These are phyloP conservation scores for Pistacia integerrima DNA, from an alignment of 345 rosid genomes.

Conservation along the genomic window DNA sequence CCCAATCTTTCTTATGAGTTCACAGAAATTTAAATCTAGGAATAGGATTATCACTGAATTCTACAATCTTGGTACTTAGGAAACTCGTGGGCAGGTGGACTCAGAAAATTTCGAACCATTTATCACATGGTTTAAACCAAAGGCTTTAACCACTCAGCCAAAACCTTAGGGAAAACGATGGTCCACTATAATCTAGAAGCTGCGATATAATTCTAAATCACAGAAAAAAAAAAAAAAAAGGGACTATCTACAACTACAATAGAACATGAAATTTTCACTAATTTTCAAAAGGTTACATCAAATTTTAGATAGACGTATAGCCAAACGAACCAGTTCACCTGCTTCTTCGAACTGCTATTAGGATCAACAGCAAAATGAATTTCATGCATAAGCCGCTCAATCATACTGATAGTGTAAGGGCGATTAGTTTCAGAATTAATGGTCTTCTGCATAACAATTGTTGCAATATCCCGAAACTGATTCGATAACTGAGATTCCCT, in stretches of 20 bases:
- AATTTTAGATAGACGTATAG: background rate
- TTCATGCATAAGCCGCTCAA: conserved; percentile 92
- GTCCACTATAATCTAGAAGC: background rate
- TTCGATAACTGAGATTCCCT: conserved; percentile 86
- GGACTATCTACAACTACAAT: background rate
- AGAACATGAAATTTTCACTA: background rate
- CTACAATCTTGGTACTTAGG: no score
- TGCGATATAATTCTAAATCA: background rate
- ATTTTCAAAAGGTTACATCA: background rate
- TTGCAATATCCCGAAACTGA: conserved; percentile 95
- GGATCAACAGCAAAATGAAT: conserved; percentile 94
- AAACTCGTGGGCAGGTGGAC: no score
- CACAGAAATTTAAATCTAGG: no score
- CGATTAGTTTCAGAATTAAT: conserved; percentile 88
- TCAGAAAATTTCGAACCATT: no score
- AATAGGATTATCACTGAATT: no score
- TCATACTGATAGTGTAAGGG: conserved; percentile 95
- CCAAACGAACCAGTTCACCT: conserved; percentile 42
- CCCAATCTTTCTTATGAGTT: no score
- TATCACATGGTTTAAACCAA: background rate
- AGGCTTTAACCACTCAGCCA: background rate
- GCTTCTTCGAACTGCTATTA: conserved; percentile 87
- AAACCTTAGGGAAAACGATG: no score
- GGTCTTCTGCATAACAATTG: conserved; percentile 95
- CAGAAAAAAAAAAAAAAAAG: background rate